Conservation (phyloP, 306 rosid species). For the Acacia crassicarpa region DNA sequence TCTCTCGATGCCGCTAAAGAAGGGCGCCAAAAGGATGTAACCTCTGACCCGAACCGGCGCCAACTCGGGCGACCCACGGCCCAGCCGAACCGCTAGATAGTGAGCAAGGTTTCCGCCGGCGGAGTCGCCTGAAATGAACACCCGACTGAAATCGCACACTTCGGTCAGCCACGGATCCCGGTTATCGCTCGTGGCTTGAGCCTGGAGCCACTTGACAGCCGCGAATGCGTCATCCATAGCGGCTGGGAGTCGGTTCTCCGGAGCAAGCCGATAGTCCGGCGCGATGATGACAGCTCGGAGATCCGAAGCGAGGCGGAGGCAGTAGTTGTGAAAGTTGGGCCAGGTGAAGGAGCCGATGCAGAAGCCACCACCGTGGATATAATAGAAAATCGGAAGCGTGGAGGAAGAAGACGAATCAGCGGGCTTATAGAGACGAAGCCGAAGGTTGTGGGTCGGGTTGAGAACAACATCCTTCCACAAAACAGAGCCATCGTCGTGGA, state of each 20-base stretch:
- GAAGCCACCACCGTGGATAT: conserved; percentile 93
- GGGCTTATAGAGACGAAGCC: conserved; percentile 81
- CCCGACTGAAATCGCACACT: conserved; percentile 62
- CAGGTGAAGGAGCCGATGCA: conserved; percentile 92
- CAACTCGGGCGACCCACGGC: conserved; percentile 48
- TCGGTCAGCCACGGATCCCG: conserved; percentile 66
- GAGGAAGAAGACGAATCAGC: conserved; percentile 25
- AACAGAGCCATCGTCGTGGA: conserved; percentile 61
- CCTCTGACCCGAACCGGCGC: conserved; percentile 63
- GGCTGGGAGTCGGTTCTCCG: conserved; percentile 71
- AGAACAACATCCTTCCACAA: conserved; percentile 78
- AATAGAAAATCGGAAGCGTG: conserved; percentile 65
- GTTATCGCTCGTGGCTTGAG: conserved; percentile 44
- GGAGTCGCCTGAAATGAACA: conserved; percentile 80
- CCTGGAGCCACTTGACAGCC: conserved; percentile 74
- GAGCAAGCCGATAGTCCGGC: conserved; percentile 81
- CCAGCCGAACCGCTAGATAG: conserved; percentile 56
- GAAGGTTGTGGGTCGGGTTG: conserved; percentile 46
- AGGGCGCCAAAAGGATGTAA: conserved; percentile 73
- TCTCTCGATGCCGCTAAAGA: conserved; percentile 66
- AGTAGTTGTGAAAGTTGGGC: conserved; percentile 87
- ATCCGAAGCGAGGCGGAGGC: conserved; percentile 54
- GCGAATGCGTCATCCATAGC: conserved; percentile 68
- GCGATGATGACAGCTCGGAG: conserved; percentile 59
- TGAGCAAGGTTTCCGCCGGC: conserved; percentile 86